These are phyloP conservation scores for Pseudogymnoascus sp. DNA, from an alignment of 2,329 filamentous ascomycete genomes.

Conservation along the genomic window DNA sequence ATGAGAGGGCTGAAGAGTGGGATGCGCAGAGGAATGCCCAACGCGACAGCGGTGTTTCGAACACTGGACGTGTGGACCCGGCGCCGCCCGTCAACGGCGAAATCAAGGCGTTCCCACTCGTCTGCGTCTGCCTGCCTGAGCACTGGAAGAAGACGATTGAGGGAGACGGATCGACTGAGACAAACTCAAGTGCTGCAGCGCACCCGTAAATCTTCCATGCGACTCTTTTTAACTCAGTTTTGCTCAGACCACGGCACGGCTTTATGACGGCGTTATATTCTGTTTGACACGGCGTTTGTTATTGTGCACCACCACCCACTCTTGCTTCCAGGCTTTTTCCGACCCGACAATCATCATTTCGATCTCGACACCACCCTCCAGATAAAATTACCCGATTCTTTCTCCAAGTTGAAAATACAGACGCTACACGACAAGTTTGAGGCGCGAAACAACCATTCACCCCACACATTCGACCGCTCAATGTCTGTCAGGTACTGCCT, in stretches of 20 bases:
- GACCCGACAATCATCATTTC: neutral
- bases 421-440: neutral
- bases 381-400: neutral
- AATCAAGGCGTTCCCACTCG: conserved; percentile 95
- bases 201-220: neutral
- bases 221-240: neutral
- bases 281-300: conserved; percentile 8
- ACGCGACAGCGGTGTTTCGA: conserved; percentile 88
- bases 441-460: neutral
- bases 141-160: conserved; percentile 98
- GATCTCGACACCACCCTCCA: neutral
- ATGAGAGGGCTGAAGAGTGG: conserved; percentile 83
- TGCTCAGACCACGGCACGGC: conserved; percentile 2
- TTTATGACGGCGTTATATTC: conserved; percentile 9
- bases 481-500: neutral
- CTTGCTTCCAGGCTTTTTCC: neutral
- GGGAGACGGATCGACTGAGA: conserved; percentile 67
- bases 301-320: neutral
- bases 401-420: neutral
- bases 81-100: conserved; percentile 69
- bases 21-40: conserved; percentile 68
- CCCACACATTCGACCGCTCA: neutral
- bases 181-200: conserved; percentile 40
- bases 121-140: conserved; percentile 90
- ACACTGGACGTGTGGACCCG: conserved; percentile 54